Base-by-base conservation (phyloP, 345 rosid species). In the Erodium maritimum region DNA sequence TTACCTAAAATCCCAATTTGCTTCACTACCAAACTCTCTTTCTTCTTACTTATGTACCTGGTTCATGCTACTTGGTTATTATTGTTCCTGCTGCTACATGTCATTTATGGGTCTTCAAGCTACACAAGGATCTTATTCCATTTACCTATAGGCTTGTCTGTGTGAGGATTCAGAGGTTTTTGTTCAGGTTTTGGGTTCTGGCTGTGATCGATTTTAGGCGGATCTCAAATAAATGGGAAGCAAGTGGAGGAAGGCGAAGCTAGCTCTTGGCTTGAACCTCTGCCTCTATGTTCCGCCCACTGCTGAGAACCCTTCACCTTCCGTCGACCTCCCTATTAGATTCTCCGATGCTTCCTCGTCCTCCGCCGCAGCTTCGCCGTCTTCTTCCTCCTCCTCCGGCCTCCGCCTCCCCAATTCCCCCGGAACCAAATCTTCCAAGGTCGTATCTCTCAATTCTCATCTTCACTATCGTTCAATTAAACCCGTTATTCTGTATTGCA, bases 211-310 rank as follows among this genome's bases (percentile, higher is more conserved):
- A n/a, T 46, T 46, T 46, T 10, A 5, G 13, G 2, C 2, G n/a
- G n/a, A 46, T 46, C n/a, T 46, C 17, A 56, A 51, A 17, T 33
- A 58, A 48, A 81, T 85, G 97, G 84, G 76, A 42, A 83, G 89
- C 70, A 88, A 82, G 71, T 91, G 97, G 97, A 74, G 82, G 59
- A 91, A 85, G 63, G 91, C 79, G 6, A 90, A 85, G 76, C 12
- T 76, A 19, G 87, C 91, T 63, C 80, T 91, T 55, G 88, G 97
- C 29, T 57, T 80, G 53, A 85, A 88, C 59, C 57, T 74, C 70
- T 88, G 97, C 58, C 80, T 91, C 7, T 78, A 82, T 59, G 87
- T 74, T 54, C 96, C 97, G 23, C 68, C 68, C 56, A 67, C 82
- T 56, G 56, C 29, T 21, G 88, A 75, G 17, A 86, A 80, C 20